Percentiles rank a stretch among this genome's conserved stretches.
These are phyloP conservation scores for Helenozyma baotianmanensis DNA, from an alignment of 805 yeast species.

Conservation along the genomic window DNA sequence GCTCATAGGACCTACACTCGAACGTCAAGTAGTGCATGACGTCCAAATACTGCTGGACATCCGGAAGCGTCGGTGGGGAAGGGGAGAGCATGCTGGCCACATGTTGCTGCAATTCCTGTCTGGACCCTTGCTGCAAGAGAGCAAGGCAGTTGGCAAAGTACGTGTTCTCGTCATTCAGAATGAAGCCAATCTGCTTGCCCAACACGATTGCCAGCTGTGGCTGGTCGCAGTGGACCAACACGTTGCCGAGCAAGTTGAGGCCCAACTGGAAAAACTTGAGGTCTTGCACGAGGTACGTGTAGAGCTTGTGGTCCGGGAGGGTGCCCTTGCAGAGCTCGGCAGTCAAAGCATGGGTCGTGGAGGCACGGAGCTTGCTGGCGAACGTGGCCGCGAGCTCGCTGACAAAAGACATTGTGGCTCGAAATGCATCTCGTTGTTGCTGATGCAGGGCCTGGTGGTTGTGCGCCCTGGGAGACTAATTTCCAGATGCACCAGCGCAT, in stretches of 20 bases:
- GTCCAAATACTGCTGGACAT: slow-evolving; percentile 35
- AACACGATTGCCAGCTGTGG: slow-evolving; percentile 32
- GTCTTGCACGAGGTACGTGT: slow-evolving; percentile 47
- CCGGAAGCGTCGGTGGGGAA: slow-evolving; percentile 20
- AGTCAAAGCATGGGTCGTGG: slow-evolving; percentile 39
- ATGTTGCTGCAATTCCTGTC: slow-evolving; percentile 17
- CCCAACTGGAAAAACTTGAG: slow-evolving; percentile 43
- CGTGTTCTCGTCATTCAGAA: slow-evolving; percentile 44
- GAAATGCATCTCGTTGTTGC: no score
- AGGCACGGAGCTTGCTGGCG: slow-evolving; percentile 17
- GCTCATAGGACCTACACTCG: slow-evolving; percentile 29
- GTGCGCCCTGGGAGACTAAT: no score
- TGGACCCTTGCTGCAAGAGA: slow-evolving; percentile 17
- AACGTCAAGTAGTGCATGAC: slow-evolving; percentile 27
- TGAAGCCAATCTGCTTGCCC: slow-evolving; percentile 49
- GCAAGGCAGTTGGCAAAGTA: slow-evolving; percentile 32
- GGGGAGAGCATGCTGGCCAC: slow-evolving; percentile 17
- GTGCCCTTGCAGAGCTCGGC: slow-evolving; percentile 44
- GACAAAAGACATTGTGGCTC: slow-evolving; percentile 15
- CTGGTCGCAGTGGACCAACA: slow-evolving; percentile 41
- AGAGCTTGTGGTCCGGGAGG: slow-evolving; percentile 37
- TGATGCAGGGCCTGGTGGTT: no score
- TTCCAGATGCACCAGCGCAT: no score
- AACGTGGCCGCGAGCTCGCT: slow-evolving; percentile 20
- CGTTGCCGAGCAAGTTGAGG: slow-evolving; percentile 39